A percentile compares a stretch with the other conserved stretches of the same genome.
Evolutionary conservation across 2,329 filamentous ascomycete species (phyloP).

Genomic region (Basipetospora chlamydospora): DNA sequence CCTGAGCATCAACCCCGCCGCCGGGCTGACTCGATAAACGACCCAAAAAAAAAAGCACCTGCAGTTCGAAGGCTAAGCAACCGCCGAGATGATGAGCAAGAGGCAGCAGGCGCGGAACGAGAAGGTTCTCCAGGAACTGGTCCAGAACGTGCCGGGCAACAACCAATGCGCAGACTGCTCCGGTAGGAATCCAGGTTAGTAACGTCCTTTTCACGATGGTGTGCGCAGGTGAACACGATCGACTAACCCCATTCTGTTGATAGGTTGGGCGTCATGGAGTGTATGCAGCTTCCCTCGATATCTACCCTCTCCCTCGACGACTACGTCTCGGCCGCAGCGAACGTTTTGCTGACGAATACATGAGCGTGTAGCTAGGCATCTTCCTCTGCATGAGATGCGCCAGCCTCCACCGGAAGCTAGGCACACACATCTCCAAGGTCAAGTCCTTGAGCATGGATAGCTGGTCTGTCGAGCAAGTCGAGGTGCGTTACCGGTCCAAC

Average conservation of each 20-base stretch:
- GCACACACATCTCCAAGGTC: constrained; percentile 96
- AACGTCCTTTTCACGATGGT: no score
- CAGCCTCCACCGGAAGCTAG: constrained; percentile 85
- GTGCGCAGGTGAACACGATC: no score
- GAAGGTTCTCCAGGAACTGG: constrained; percentile 75
- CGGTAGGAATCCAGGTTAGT: constrained; percentile 86
- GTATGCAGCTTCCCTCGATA: constrained; percentile 37
- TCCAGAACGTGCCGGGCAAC: constrained; percentile 73
- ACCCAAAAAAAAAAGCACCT: no score
- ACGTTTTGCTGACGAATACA: constrained; percentile 1
- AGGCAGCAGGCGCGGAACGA: constrained; percentile 97
- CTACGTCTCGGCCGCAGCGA: no score
- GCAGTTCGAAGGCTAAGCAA: no score
- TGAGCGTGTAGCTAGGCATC: constrained; percentile 56
- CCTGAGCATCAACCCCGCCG: no score
- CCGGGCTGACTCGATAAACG: no score
- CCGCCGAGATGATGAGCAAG: constrained; percentile 85
- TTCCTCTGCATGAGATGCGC: constrained; percentile 98
- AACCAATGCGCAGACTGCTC: constrained; percentile 88
- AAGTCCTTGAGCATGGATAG: constrained; percentile 98
- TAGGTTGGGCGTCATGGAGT: constrained; percentile 95
- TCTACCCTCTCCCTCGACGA: no score
- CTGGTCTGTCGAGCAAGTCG: constrained; percentile 91
- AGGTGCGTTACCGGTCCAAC: constrained; percentile 43
- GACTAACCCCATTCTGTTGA: constrained; percentile 11